phyloP scores from a whole-genome alignment of 2,329 filamentous ascomycete genomes.

The Cucurbitaria berberidis region DNA sequence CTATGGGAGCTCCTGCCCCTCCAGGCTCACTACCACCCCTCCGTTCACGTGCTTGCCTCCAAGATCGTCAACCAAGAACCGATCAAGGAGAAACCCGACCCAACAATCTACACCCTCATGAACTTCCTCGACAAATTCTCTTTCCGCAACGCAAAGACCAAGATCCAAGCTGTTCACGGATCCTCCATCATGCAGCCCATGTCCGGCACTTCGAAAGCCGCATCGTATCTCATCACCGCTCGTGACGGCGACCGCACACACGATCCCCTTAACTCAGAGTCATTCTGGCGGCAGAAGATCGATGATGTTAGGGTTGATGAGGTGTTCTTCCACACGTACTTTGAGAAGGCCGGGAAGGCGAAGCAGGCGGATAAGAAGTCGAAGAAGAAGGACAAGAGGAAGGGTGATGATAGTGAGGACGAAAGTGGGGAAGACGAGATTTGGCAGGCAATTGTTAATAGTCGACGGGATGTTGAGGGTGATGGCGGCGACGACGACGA shows the following conservation, averaged over 20 bases:
- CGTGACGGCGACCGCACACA: conserved; percentile 64
- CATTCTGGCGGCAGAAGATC: conserved; percentile 90
- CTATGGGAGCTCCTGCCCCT: conserved; percentile 91
- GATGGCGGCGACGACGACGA: conserved; percentile 65
- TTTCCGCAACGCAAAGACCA: conserved; percentile 89
- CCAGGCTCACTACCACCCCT: conserved; percentile 86
- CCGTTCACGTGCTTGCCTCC: conserved; percentile 81
- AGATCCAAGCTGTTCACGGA: conserved; percentile 67
- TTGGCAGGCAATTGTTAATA: conserved; percentile 87
- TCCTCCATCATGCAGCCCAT: conserved; percentile 97
- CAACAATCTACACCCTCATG: conserved; percentile 87
- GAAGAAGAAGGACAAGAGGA: conserved; percentile 56
- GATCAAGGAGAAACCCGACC: conserved; percentile 85
- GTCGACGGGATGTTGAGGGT: conserved; percentile 76
- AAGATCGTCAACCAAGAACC: conserved; percentile 72
- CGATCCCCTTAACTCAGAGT: conserved; percentile 79
- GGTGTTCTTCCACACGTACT: conserved; percentile 98
- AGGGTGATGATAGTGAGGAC: conserved; percentile 48
- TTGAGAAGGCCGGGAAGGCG: conserved; percentile 68
- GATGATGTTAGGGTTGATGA: conserved; percentile 89
- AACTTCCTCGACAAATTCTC: conserved; percentile 98
- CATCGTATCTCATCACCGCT: conserved; percentile 66
- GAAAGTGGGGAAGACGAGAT: conserved; percentile 79
- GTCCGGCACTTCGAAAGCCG: conserved; percentile 64
- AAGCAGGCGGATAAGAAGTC: conserved; percentile 63